These are phyloP conservation scores for Penicillium salamii DNA, from an alignment of 495 filamentous ascomycete genomes.

Conservation along the genomic window DNA sequence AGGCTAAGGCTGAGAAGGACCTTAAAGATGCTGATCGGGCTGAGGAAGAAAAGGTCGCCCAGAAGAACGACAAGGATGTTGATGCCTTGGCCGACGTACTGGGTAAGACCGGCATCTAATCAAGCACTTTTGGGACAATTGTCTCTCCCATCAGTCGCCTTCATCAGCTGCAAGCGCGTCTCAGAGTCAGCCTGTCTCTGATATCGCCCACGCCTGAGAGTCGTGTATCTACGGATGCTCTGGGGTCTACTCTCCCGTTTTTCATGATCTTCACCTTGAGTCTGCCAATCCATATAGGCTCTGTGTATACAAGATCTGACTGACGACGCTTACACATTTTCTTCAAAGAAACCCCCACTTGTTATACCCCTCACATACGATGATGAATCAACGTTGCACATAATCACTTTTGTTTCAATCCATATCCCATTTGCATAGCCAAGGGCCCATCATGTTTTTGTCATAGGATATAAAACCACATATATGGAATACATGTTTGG, in stretches of 20 bases:
- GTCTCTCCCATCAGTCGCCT: constrained; percentile 1
- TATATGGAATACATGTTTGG: constrained; percentile 20
- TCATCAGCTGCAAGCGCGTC: neutral
- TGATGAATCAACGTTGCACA: constrained; percentile 24
- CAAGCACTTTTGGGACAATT: neutral
- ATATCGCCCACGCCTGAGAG: neutral
- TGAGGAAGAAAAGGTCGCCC: constrained; percentile 68
- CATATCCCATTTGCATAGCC: constrained; percentile 25
- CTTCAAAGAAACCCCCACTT: constrained; percentile 16
- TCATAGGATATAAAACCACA: constrained; percentile 18
- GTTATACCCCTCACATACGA: constrained; percentile 28
- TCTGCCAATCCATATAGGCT: neutral
- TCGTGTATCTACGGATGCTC: neutral
- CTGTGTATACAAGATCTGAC: constrained; percentile 14
- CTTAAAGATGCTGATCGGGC: constrained; percentile 69
- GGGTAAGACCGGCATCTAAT: constrained; percentile 55
- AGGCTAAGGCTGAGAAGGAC: constrained; percentile 49
- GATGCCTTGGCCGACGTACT: constrained; percentile 76
- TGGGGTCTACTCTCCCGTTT: neutral
- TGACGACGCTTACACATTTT: constrained; percentile 20
- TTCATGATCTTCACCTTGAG: neutral
- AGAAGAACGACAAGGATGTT: constrained; percentile 73
- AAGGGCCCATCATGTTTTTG: constrained; percentile 9
- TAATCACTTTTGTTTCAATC: constrained; percentile 20
- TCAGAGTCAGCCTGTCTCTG: neutral